phyloP scores from a whole-genome alignment of 176 grass and related monocot genomes.

The Juncus effusus region DNA sequence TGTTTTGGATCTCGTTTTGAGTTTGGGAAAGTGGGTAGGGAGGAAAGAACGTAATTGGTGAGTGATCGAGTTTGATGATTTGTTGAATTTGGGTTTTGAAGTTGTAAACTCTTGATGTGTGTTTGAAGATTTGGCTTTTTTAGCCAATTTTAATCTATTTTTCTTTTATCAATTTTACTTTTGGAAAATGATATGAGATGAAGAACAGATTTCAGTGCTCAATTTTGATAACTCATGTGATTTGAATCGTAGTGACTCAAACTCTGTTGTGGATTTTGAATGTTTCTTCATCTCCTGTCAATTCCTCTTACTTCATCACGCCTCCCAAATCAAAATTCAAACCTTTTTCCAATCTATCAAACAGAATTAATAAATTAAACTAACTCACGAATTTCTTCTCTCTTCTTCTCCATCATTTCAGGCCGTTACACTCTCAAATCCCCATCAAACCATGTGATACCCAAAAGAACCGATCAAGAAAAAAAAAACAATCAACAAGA shows the following conservation, averaged over 20 bases:
- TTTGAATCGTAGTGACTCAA: too few relatives aligned
- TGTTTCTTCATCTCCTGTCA: too few relatives aligned
- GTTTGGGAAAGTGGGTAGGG: too few relatives aligned
- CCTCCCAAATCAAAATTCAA: not conserved
- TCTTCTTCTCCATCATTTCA: conserved; percentile 15
- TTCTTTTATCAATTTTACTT: not conserved
- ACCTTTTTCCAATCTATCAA: not conserved
- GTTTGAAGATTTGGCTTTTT: not conserved
- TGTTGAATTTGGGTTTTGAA: too few relatives aligned
- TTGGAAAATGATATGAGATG: too few relatives aligned
- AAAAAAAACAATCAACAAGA: not conserved
- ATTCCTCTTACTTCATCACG: too few relatives aligned
- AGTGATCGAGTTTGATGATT: too few relatives aligned
- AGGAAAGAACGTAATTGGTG: too few relatives aligned
- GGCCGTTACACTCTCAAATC: conserved; percentile 10
- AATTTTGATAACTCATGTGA: too few relatives aligned
- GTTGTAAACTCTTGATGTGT: too few relatives aligned
- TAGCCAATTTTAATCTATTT: not conserved
- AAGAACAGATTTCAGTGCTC: too few relatives aligned
- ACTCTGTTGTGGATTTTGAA: too few relatives aligned
- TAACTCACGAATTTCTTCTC: conserved; percentile 18
- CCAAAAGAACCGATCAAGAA: conserved; percentile 2
- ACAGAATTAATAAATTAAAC: not conserved
- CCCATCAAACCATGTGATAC: conserved; percentile 24
- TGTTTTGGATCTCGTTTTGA: conserved; percentile 1